These are phyloP conservation scores for Alternaria rosae DNA, from an alignment of 2,329 filamentous ascomycete species.

Conservation along the genomic window DNA sequence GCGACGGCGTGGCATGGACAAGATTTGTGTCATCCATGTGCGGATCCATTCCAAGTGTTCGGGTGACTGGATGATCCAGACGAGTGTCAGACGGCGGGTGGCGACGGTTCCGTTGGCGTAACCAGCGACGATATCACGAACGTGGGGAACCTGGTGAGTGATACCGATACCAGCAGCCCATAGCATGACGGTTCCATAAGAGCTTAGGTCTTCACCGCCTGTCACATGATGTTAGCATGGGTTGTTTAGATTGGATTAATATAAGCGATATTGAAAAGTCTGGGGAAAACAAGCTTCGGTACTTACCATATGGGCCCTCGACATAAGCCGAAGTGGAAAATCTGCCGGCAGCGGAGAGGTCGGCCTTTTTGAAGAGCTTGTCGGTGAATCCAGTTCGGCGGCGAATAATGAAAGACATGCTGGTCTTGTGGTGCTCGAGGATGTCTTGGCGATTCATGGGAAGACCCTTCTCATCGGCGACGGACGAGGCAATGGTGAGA, in stretches of 20 bases:
- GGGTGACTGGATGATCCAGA: conserved; percentile 92
- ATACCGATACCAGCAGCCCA: conserved; percentile 95
- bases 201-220: conserved; percentile 83
- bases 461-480: conserved; percentile 54
- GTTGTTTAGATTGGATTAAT: conserved; percentile 28
- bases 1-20: conserved; percentile 79
- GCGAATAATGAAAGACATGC: conserved; percentile 83
- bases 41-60: conserved; percentile 93
- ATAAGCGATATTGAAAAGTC: conserved; percentile 31
- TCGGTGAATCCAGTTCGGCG: conserved; percentile 89
- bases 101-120: conserved; percentile 76
- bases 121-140: conserved; percentile 68
- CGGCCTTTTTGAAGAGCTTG: conserved; percentile 76
- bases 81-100: conserved; percentile 79
- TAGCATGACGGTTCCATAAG: conserved; percentile 89
- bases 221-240: conserved; percentile 38
- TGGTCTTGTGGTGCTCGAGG: conserved; percentile 59
- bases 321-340: conserved; percentile 75
- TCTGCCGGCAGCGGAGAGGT: conserved; percentile 59
- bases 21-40: conserved; percentile 86
- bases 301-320: conserved; percentile 80
- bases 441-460: conserved; percentile 61
- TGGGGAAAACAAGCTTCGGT: conserved; percentile 36
- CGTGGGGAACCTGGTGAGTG: conserved; percentile 90
- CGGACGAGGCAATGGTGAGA: conserved; percentile 35